Percentiles rank a stretch among this genome's conserved stretches.
Conservation (phyloP, 2,329 filamentous ascomycete genomes). For the Penicillium italicum region DNA sequence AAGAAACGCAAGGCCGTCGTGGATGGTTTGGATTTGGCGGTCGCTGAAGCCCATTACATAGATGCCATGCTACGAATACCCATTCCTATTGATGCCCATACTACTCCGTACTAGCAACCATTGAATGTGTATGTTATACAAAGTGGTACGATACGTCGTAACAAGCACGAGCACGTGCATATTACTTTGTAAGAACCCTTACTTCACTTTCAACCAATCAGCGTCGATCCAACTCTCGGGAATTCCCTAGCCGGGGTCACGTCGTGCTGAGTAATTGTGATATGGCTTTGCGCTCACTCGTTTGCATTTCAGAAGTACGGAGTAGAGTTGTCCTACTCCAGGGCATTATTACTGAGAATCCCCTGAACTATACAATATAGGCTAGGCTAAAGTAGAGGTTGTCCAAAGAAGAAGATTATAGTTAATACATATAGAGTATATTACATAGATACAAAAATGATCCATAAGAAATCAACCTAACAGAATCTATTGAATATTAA, state of each 20-base stretch:
- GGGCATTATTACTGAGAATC: background rate
- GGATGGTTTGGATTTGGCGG: conserved; percentile 73
- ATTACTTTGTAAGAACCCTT: conserved; percentile 1
- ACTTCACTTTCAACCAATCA: background rate
- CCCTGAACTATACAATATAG: background rate
- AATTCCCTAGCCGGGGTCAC: conserved; percentile 3
- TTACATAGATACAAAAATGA: background rate
- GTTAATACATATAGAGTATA: too few species aligned
- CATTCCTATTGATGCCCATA: background rate
- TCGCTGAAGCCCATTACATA: conserved; percentile 20
- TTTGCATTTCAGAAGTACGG: background rate
- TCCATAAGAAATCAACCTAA: background rate
- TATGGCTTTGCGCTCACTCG: background rate
- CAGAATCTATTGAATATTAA: background rate
- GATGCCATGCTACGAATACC: background rate
- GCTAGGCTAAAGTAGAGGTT: background rate
- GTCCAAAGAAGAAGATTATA: too few species aligned
- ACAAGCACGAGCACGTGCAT: conserved; percentile 1
- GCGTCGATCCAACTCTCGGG: background rate
- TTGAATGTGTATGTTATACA: background rate
- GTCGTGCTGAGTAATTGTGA: conserved; percentile 9
- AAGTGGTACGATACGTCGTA: background rate
- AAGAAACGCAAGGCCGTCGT: conserved; percentile 56
- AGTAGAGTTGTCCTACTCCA: background rate
- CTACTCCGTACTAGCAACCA: background rate